Base-by-base conservation (phyloP, 2,329 filamentous ascomycete genomes). In the Sclerotinia trifoliorum region DNA sequence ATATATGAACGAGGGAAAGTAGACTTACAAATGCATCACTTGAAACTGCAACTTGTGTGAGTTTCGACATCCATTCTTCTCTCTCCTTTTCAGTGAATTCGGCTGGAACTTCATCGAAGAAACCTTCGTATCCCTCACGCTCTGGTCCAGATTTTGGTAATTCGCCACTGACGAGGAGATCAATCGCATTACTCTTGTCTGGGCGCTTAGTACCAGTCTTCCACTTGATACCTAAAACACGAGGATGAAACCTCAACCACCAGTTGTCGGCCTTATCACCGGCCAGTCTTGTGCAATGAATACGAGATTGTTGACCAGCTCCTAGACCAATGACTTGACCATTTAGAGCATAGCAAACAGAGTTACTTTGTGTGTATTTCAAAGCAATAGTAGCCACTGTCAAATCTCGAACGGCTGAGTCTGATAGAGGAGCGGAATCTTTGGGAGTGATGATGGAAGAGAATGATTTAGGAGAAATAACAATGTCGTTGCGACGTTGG, bases 311-410 rank as follows among this genome's bases (percentile, higher is more conserved):
- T 81, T 99, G 95, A 70, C 95, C 95, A 67, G 95, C 95, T 73
- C 95, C 95, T 67, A 99, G 88, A 73, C 95, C 95, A 75, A 99
- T 86, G 75, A 98, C 86, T 81, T 98, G 95, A 60, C 95, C 95
- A 76, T 96, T 94, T 72, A 93, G 85, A 67, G 95, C 94, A 79
- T 98, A 99, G 86, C 94, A 98, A 72, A 99, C 95, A 35, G 94
- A 97, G 87, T 99, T 99, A 78, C 93, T 97, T 82, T 99, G 94
- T 1, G 95, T 99, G 84, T 97, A 99, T 83, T 99, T 99, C 76
- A 98, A 86, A 46, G 95, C 93, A 77, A 99, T 97, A 67, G 95
- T 99, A 66, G 95, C 95, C 58, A 99, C 90, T 39, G 94, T 94
- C 72, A 99, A 84, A 77, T 99, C 95, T 70, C 94, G 89, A 70